Conservation (phyloP, 208 protist species). For the Jaenimonas drosophilae region DNA sequence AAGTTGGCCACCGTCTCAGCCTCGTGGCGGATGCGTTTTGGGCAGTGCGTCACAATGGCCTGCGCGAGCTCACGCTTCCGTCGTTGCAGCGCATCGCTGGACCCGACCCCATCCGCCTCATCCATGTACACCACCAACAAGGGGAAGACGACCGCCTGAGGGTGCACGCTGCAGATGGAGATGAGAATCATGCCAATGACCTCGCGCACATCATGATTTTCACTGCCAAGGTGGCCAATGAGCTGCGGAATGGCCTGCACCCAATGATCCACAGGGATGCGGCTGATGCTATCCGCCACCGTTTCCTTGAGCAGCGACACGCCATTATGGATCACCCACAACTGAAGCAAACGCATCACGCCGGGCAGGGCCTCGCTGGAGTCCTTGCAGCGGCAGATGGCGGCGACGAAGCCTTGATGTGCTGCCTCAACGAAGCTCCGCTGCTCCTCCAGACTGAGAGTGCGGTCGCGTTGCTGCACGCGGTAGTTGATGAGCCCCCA, state of each 20-base stretch:
- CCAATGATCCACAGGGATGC: constrained; percentile 97
- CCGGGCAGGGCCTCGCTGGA: constrained; percentile 90
- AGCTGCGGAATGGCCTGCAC: constrained; percentile 98
- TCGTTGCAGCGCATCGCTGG: constrained; percentile 5
- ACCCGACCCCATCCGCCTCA: constrained; percentile 46
- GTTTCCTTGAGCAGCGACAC: constrained; percentile 79
- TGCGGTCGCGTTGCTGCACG: constrained; percentile 80
- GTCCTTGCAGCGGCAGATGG: constrained; percentile 85
- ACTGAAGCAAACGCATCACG: constrained; percentile 96
- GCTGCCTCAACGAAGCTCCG: constrained; percentile 82
- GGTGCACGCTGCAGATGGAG: constrained; percentile 94
- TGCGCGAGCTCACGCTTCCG: constrained; percentile 58
- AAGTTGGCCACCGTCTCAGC: constrained; percentile 77
- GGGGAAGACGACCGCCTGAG: constrained; percentile 99
- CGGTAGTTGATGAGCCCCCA: constrained; percentile 98
- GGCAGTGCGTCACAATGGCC: constrained; percentile 72
- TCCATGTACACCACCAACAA: constrained; percentile 96
- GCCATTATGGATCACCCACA: constrained; percentile 96
- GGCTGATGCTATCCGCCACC: constrained; percentile 89
- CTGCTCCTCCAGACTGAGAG: constrained; percentile 61
- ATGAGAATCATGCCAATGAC: constrained; percentile 94
- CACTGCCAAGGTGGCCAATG: constrained; percentile 97
- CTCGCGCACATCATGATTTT: constrained; percentile 81
- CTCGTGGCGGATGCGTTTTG: constrained; percentile 77
- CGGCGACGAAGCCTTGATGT: constrained; percentile 95